Percentiles rank a stretch among this genome's conserved stretches.
These are phyloP conservation scores for Epicoccum nigrum DNA, from an alignment of 2,329 filamentous ascomycete genomes.

Conservation along the genomic window DNA sequence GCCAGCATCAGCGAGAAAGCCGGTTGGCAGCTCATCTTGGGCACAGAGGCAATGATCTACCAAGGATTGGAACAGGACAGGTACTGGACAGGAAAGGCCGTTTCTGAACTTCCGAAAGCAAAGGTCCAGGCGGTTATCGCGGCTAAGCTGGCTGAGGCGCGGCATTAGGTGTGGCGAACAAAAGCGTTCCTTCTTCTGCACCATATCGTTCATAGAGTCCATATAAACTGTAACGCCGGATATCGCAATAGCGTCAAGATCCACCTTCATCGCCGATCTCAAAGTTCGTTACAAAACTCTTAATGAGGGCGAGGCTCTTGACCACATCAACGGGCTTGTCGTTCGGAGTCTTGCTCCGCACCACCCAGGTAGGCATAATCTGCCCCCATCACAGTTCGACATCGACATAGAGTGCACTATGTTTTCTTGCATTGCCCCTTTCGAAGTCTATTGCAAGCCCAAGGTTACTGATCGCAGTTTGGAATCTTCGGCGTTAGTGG, in stretches of 20 bases:
- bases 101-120: conserved; percentile 65
- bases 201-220: background rate
- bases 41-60: conserved; percentile 78
- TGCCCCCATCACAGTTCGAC: no score
- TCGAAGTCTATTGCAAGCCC: no score
- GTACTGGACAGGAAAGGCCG: conserved; percentile 67
- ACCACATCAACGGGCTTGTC: no score
- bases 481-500: background rate
- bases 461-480: no score
- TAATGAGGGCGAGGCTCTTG: no score
- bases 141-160: conserved; percentile 32
- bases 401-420: no score
- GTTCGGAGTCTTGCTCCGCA: no score
- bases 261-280: no score
- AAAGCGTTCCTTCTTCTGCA: conserved; percentile 1
- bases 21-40: conserved; percentile 76
- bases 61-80: conserved; percentile 72
- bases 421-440: no score
- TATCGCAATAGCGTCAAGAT: background rate
- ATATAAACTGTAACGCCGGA: conserved; percentile 2
- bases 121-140: conserved; percentile 63
- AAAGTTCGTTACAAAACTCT: no score
- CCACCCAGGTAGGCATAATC: no score
- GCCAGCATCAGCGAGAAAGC: conserved; percentile 63
- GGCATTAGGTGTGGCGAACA: conserved; percentile 15